A percentile compares a stretch with the other conserved stretches of the same genome.
phyloP scores from a whole-genome alignment of 805 yeast species.

The Suhomyces canberraensis region DNA sequence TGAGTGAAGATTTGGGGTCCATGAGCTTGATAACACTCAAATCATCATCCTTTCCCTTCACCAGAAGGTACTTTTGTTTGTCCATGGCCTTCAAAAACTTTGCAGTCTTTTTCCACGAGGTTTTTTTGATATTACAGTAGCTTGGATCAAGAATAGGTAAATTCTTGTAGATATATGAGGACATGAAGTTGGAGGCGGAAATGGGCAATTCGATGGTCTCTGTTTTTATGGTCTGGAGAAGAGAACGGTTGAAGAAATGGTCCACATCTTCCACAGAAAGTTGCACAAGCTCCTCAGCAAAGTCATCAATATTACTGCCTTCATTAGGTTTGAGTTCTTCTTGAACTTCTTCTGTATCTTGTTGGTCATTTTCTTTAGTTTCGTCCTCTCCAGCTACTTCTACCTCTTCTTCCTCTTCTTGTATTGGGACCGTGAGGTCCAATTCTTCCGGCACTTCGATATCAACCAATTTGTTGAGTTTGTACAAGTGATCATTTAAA shows the following conservation, averaged over 20 bases:
- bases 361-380: slow-evolving; percentile 14
- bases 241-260: slow-evolving; percentile 65
- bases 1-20: slow-evolving; percentile 41
- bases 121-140: slow-evolving; percentile 63
- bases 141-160: slow-evolving; percentile 63
- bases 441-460: slow-evolving; percentile 26
- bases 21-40: slow-evolving; percentile 53
- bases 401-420: slow-evolving; percentile 15
- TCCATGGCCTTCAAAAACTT: slow-evolving; percentile 86
- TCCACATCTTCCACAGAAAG: slow-evolving; percentile 68
- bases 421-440: slow-evolving; percentile 37
- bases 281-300: slow-evolving; percentile 36
- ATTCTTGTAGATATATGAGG: slow-evolving; percentile 64
- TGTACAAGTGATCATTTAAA: slow-evolving; percentile 61
- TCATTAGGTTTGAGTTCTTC: not conserved
- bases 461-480: slow-evolving; percentile 46
- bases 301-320: slow-evolving; percentile 14
- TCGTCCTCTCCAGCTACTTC: slow-evolving; percentile 10
- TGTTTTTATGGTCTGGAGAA: slow-evolving; percentile 63
- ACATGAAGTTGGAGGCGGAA: slow-evolving; percentile 70
- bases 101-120: slow-evolving; percentile 86
- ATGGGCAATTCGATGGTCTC: slow-evolving; percentile 62
- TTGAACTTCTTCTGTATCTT: slow-evolving; percentile 11
- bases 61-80: slow-evolving; percentile 60
- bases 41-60: slow-evolving; percentile 86